A percentile compares a stretch with the other conserved stretches of the same genome.
phyloP scores from a whole-genome alignment of 805 yeast genomes.

The Zygosaccharomyces rouxii region DNA sequence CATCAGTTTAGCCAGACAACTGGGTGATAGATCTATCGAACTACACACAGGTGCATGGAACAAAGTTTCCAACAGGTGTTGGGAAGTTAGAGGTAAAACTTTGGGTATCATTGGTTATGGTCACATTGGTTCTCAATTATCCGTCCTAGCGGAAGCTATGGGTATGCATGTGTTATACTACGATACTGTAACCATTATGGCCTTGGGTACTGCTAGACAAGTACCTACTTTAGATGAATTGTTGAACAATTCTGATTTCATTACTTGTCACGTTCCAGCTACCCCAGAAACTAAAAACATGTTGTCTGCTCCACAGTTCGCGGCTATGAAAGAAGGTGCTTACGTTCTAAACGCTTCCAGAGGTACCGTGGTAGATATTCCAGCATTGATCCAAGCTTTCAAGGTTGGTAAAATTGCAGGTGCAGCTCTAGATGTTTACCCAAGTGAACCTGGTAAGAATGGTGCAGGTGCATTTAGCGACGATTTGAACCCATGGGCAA shows the following conservation, averaged over 20 bases:
- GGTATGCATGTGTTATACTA: conserved; percentile 96
- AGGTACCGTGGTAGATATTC: conserved; percentile 96
- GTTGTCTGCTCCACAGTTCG: conserved; percentile 84
- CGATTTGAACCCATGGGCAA: conserved; percentile 74
- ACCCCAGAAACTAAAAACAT: conserved; percentile 87
- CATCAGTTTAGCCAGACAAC: conserved; percentile 89
- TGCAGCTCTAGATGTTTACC: conserved; percentile 94
- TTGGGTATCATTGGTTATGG: conserved; percentile 97
- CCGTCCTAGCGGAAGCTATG: conserved; percentile 94
- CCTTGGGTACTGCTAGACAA: conserved; percentile 94
- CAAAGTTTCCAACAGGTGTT: conserved; percentile 89
- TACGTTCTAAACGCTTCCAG: conserved; percentile 94
- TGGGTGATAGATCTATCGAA: conserved; percentile 95
- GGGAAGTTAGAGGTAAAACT: conserved; percentile 99
- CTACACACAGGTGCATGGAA: conserved; percentile 97
- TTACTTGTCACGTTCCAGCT: conserved; percentile 92
- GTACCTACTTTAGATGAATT: conserved; percentile 80
- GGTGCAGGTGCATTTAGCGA: conserved; percentile 76
- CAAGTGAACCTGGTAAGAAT: conserved; percentile 95
- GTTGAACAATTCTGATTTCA: conserved; percentile 76
- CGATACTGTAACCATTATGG: conserved; percentile 89
- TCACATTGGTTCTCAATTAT: conserved; percentile 95
- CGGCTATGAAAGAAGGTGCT: conserved; percentile 94
- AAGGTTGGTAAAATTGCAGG: conserved; percentile 93
- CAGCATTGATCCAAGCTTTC: conserved; percentile 87